Base-by-base conservation (phyloP, 257 asterid species). In the Apocynum venetum region DNA sequence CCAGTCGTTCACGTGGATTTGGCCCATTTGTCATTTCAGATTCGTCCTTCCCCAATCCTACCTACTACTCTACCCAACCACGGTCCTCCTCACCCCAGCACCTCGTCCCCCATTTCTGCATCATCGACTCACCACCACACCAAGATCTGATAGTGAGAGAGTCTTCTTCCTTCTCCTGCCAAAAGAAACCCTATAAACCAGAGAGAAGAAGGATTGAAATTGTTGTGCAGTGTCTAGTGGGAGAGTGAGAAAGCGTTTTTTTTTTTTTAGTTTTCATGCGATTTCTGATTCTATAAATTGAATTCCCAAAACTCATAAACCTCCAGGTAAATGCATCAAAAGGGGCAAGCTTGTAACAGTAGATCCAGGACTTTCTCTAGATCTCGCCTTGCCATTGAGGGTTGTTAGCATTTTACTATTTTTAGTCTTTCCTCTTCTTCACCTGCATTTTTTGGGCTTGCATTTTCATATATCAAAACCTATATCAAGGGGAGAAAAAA, bases 351-450 rank as follows among this genome's bases (percentile, higher is more conserved):
- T 31, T 5, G 52, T 52, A 86, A 91, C 86, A 89, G 96, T 81
- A 90, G 97, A 88, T 95, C 97, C 83, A 88, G 98, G 87, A 85
- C 90, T 20, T 92, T 92, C 83, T 90, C 98, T 40, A 90, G 98
- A 88, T 91, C 98, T 78, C 98, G 96, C 82, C 83, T 90, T 80
- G 97, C 97, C 77, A 73, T 95, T 70, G 96, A 94, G 89, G 96
- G 98, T 77, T 83, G 49, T 84, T 94, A 84, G 74, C 56, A 40
- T 12, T 74, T n/a, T 61, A 35, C 52, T 48, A 25, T 17, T 41
- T 43, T 44, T 17, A 41, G 74, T 52, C 19, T 46, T 63, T 35
- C 70, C 47, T 40, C 49, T 57, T 70, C 53, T 9, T 52, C 3
- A 19, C 20, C 51, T 72, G 53, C 51, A 67, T 57, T 69, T 36